A percentile compares a stretch with the other conserved stretches of the same genome.
Evolutionary conservation across 2,329 filamentous ascomycete genomes (phyloP).

Genomic region (Stagonosporopsis tanaceti): DNA sequence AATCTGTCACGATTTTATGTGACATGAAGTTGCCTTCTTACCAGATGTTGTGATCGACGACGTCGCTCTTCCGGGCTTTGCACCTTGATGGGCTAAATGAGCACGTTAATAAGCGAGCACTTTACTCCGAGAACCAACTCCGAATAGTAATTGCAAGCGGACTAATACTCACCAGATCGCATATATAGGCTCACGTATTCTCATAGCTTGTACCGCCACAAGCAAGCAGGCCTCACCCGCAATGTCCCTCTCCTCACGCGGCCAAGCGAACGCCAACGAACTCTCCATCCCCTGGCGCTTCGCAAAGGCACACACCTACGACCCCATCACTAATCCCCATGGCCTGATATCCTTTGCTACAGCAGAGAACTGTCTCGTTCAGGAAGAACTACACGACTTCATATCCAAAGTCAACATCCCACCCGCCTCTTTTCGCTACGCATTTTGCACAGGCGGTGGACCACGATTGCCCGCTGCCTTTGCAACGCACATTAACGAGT

Average conservation of each 20-base stretch:
- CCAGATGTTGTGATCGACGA: background rate
- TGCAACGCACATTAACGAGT: slow-evolving; percentile 5
- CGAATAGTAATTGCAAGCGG: background rate
- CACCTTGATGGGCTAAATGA: slow-evolving; percentile 12
- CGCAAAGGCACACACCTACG: slow-evolving; percentile 41
- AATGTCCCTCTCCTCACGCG: slow-evolving; percentile 21
- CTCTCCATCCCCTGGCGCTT: slow-evolving; percentile 26
- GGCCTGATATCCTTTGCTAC: slow-evolving; percentile 61
- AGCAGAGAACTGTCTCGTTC: slow-evolving; percentile 63
- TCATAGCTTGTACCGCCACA: background rate
- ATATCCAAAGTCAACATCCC: background rate
- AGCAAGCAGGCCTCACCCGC: background rate
- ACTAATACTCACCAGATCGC: background rate
- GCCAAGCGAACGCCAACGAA: slow-evolving; percentile 18
- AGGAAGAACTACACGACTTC: slow-evolving; percentile 49
- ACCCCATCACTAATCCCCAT: slow-evolving; percentile 51
- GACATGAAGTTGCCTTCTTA: background rate
- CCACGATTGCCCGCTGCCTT: background rate
- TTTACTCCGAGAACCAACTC: slow-evolving; percentile 10
- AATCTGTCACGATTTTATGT: background rate
- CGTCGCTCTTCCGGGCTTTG: background rate
- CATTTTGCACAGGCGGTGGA: background rate
- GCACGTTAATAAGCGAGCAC: slow-evolving; percentile 16
- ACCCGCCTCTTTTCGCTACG: background rate
- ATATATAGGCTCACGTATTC: background rate